A percentile compares a stretch with the other conserved stretches of the same genome.
phyloP scores from a whole-genome alignment of 2,329 filamentous ascomycete species.

The Exophiala sp. region DNA sequence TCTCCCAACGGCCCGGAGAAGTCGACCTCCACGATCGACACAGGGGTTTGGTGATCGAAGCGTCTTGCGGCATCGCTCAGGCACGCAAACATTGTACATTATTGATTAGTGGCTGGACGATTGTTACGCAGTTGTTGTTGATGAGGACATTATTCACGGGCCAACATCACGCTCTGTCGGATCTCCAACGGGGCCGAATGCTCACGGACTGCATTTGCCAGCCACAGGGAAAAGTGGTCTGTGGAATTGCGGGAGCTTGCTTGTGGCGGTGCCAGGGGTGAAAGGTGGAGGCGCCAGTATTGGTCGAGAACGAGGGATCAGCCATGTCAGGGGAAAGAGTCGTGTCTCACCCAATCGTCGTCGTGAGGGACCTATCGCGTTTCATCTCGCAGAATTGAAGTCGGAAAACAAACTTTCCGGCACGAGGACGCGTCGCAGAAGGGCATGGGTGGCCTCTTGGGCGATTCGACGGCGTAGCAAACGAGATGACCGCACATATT shows the following conservation, averaged over 20 bases:
- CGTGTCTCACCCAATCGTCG: conserved; percentile 16
- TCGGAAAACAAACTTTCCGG: conserved; percentile 14
- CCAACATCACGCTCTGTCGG: too few species aligned
- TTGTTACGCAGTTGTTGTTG: too few species aligned
- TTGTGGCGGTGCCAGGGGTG: conserved; percentile 16
- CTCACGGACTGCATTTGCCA: conserved; percentile 1
- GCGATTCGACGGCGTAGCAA: background rate
- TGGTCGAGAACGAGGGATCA: conserved; percentile 24
- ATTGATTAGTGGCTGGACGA: too few species aligned
- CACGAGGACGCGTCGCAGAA: background rate
- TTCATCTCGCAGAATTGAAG: conserved; percentile 17
- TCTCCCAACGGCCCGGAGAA: background rate
- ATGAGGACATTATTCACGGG: background rate
- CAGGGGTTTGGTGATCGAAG: background rate
- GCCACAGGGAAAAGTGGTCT: background rate
- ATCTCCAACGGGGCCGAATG: conserved; percentile 3
- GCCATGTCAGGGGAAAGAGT: conserved; percentile 10
- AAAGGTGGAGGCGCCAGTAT: conserved; percentile 15
- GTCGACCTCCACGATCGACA: background rate
- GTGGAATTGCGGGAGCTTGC: conserved; percentile 12
- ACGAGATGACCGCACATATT: background rate
- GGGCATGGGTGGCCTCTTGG: background rate
- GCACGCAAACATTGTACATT: too few species aligned
- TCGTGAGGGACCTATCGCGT: conserved; percentile 12
- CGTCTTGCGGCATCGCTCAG: background rate